Conservation (phyloP, 352 stramenopile species). For the Phytophthora sp. region DNA sequence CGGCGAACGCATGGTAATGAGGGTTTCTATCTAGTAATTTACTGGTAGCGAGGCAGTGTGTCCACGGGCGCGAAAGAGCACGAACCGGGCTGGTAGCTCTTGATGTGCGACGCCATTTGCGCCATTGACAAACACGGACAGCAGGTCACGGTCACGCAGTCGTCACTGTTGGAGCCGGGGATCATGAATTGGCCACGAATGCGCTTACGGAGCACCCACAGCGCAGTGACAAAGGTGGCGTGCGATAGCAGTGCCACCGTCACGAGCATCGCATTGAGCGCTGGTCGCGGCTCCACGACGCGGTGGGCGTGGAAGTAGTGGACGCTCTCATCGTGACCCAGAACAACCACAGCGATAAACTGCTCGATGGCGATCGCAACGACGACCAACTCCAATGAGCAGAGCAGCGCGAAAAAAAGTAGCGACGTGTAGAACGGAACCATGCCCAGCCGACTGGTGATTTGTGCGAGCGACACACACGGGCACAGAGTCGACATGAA, state of each 20-base stretch:
- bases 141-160: slow-evolving; percentile 43
- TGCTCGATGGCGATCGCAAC: slow-evolving; percentile 18
- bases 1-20: background rate
- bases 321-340: slow-evolving; percentile 14
- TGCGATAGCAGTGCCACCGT: slow-evolving; percentile 22
- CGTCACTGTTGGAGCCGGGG: slow-evolving; percentile 39
- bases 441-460: slow-evolving; percentile 52
- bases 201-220: slow-evolving; percentile 43
- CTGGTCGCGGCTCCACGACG: slow-evolving; percentile 19
- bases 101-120: slow-evolving; percentile 71
- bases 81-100: slow-evolving; percentile 56
- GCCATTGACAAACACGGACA: slow-evolving; percentile 59
- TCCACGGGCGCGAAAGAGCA: slow-evolving; percentile 61
- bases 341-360: slow-evolving; percentile 22
- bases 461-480: slow-evolving; percentile 64
- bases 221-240: slow-evolving; percentile 20
- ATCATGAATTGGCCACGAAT: slow-evolving; percentile 61
- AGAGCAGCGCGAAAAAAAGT: slow-evolving; percentile 37
- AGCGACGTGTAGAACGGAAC: slow-evolving; percentile 46
- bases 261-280: slow-evolving; percentile 26
- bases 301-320: slow-evolving; percentile 37
- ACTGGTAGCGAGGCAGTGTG: slow-evolving; percentile 47
- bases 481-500: slow-evolving; percentile 58
- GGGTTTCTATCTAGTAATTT: background rate
- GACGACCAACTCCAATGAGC: slow-evolving; percentile 13